Evolutionary conservation across 2,329 filamentous ascomycete genomes (phyloP).

Genomic region (Claviceps spartinae): DNA sequence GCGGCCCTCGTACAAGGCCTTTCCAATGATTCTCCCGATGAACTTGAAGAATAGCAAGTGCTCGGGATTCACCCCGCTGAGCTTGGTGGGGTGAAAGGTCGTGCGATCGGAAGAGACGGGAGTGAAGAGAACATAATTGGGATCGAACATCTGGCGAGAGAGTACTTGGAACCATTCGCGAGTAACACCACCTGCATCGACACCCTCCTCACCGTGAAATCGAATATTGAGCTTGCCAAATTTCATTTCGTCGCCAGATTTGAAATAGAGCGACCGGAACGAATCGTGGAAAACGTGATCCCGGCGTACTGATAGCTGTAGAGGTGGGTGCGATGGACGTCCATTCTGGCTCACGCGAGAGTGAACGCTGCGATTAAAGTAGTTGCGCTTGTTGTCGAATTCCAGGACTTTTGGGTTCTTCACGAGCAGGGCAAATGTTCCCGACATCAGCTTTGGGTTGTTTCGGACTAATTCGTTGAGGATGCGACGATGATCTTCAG

Average conservation of each 20-base stretch:
- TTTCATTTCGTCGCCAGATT: constrained; percentile 93
- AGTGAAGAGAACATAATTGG: constrained; percentile 91
- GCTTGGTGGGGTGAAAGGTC: constrained; percentile 94
- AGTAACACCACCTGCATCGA: constrained; percentile 93
- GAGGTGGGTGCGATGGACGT: constrained; percentile 53
- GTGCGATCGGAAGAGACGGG: constrained; percentile 95
- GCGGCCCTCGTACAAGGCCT: constrained; percentile 90
- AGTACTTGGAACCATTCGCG: constrained; percentile 99
- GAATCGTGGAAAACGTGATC: constrained; percentile 97
- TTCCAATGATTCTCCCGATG: constrained; percentile 95
- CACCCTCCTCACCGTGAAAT: constrained; percentile 93
- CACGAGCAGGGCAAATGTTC: constrained; percentile 87
- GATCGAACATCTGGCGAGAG: constrained; percentile 95
- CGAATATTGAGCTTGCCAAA: constrained; percentile 96
- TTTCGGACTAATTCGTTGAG: constrained; percentile 94
- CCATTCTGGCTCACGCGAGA: constrained; percentile 49
- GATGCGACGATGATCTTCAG: constrained; percentile 92
- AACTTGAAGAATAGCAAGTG: constrained; percentile 99
- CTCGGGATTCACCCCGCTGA: constrained; percentile 87
- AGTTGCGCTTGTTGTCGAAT: constrained; percentile 99
- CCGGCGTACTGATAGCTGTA: constrained; percentile 81
- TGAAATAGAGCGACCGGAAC: constrained; percentile 97
- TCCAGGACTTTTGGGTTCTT: constrained; percentile 98
- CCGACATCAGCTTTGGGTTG: constrained; percentile 96
- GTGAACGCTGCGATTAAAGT: constrained; percentile 91